Base-by-base conservation (phyloP, 2,329 filamentous ascomycete species). In the Xylariaceae sp. region DNA sequence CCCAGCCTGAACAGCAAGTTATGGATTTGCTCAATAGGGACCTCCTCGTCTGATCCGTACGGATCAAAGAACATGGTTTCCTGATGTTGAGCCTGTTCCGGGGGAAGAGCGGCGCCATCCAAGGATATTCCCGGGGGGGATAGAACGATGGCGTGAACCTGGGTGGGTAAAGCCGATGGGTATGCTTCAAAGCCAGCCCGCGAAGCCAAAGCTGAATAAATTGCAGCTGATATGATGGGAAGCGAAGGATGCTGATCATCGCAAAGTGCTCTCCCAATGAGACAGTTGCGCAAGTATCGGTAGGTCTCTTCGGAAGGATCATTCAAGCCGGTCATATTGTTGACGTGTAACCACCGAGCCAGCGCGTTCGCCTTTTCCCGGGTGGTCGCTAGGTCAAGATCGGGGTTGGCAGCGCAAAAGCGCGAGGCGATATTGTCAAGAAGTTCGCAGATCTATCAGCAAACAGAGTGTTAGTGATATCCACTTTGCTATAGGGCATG, bases 221-320 rank as follows among this genome's bases (percentile, higher is more conserved):
- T 96, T 58, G 88, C 89, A 53, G 89, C 89, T 1, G 92, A 95
- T 60, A 97, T 89, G 47, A 97, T 81, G 1, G 94, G 95, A 7
- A 97, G 80, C 1, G 92, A 94, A 24, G 90, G 87, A 67, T 96
- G 92, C 0, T 83, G 81, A 6, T 83, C 76, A 46, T 90, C 87
- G 31, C 85, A 87, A 39, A 98, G 78, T 3, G 90, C 91, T 60
- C 96, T 81, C 8, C 92, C 92, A 53, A 99, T 87, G 66, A 96
- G 90, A 66, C 91, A 96, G 73, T 98, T 96, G 60, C 90, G 86
- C 56, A 98, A 75, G 56, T 89, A 87, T 65, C 91, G 87, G 71
- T 95, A 97, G 52, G 88, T 85, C 37, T 78, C 71, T 6, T 86
- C 83, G 6, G 62, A 63, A 4, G 79, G 77, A n/a, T 85, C 76